phyloP scores from a whole-genome alignment of 192 early-diverging fungal genomes.

The Podila verticillata region DNA sequence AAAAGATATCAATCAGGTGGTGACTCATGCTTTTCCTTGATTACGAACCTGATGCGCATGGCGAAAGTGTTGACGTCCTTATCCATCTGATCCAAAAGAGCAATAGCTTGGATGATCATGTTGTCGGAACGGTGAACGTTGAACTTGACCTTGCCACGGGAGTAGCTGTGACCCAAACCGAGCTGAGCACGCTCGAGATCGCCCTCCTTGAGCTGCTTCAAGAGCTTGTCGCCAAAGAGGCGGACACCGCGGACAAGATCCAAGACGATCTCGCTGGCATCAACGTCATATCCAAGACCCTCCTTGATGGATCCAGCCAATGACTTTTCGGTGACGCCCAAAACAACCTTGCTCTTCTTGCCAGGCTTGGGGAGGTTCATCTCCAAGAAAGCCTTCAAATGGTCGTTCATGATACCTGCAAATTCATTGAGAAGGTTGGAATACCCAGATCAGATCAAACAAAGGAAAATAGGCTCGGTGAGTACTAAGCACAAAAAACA shows the following conservation, averaged over 20 bases:
- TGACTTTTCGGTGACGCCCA: constrained; percentile 91
- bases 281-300: constrained; percentile 79
- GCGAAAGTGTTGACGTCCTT: constrained; percentile 96
- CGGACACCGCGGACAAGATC: constrained; percentile 97
- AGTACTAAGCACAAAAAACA: neutral
- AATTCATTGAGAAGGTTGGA: constrained; percentile 46
- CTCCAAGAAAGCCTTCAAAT: constrained; percentile 94
- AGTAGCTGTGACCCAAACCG: constrained; percentile 98
- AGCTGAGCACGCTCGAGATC: constrained; percentile 95
- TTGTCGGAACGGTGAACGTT: constrained; percentile 99
- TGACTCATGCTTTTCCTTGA: neutral
- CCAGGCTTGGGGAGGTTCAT: constrained; percentile 88
- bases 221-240: constrained; percentile 87
- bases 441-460: neutral
- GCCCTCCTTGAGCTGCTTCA: constrained; percentile 89
- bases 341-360: constrained; percentile 76
- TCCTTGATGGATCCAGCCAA: constrained; percentile 74
- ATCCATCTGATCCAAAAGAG: constrained; percentile 92
- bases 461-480: neutral
- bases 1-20: no score
- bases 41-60: constrained; percentile 77
- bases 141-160: constrained; percentile 99
- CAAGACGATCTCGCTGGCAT: constrained; percentile 81
- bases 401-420: constrained; percentile 85
- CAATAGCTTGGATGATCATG: constrained; percentile 89